These are phyloP conservation scores for Lentinula aciculospora DNA, from an alignment of 768 basidiomycete genomes.

Conservation along the genomic window DNA sequence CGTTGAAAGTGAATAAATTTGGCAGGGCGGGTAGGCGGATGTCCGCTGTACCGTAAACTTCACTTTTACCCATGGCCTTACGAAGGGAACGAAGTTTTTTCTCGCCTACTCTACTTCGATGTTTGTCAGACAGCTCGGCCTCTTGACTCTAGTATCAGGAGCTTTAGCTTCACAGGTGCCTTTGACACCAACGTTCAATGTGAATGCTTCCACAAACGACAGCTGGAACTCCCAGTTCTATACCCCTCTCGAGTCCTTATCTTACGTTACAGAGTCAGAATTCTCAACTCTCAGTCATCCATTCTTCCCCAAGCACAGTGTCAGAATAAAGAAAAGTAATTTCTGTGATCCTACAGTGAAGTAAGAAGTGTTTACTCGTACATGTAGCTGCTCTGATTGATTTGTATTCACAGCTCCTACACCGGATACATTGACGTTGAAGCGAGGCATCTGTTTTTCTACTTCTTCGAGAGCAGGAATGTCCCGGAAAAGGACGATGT, in stretches of 20 bases:
- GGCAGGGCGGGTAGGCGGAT: background rate
- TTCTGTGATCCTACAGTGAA: conserved; percentile 65
- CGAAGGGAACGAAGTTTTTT: background rate
- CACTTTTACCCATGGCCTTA: background rate
- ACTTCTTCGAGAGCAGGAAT: conserved; percentile 70
- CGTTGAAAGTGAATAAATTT: background rate
- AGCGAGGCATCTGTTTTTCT: conserved; percentile 64
- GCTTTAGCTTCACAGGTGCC: background rate
- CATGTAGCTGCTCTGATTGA: background rate
- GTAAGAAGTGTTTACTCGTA: conserved; percentile 20
- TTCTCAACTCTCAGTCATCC: conserved; percentile 42
- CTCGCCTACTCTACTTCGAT: background rate
- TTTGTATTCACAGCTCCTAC: conserved; percentile 33
- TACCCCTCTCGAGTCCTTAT: conserved; percentile 10
- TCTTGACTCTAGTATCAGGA: background rate
- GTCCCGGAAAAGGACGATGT: conserved; percentile 57
- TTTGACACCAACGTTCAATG: background rate
- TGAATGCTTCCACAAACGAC: background rate
- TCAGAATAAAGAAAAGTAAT: conserved; percentile 54
- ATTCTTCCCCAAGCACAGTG: conserved; percentile 43
- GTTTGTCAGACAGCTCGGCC: background rate
- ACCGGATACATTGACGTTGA: conserved; percentile 66
- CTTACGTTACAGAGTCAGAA: conserved; percentile 9
- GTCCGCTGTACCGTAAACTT: background rate
- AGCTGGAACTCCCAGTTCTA: conserved; percentile 4